A percentile compares a stretch with the other conserved stretches of the same genome.
These are phyloP conservation scores for Trichoderma endophyticum DNA, from an alignment of 2,329 filamentous ascomycete genomes.

Conservation along the genomic window DNA sequence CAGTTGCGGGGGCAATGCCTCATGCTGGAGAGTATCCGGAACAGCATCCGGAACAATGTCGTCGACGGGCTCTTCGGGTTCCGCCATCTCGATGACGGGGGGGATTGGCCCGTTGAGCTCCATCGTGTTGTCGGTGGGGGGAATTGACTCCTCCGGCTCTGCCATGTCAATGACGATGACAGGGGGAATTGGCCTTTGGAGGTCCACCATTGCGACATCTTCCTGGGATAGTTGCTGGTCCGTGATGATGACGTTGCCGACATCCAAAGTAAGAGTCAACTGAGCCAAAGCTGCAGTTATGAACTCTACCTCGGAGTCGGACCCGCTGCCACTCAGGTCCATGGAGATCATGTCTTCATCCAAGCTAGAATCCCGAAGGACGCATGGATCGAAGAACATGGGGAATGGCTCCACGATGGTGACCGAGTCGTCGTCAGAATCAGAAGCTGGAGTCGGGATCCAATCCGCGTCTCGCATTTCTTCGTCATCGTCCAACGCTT, in stretches of 20 bases:
- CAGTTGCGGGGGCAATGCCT: conserved; percentile 8
- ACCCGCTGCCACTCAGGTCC: not conserved
- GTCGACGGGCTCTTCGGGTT: conserved; percentile 2
- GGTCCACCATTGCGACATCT: conserved; percentile 8
- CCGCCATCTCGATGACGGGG: not conserved
- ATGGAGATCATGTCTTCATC: conserved; percentile 7
- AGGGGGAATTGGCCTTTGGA: conserved; percentile 7
- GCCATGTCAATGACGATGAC: conserved; percentile 1
- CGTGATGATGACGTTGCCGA: conserved; percentile 2
- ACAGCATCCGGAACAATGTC: conserved; percentile 13
- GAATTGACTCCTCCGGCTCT: not conserved
- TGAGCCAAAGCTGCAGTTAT: conserved; percentile 15
- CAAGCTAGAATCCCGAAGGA: conserved; percentile 8
- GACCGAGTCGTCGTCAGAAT: not conserved
- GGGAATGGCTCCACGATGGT: not conserved
- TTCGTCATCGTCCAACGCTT: not conserved
- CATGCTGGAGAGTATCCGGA: not conserved
- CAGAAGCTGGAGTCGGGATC: not conserved
- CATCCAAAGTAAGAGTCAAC: not conserved
- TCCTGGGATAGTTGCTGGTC: conserved; percentile 5
- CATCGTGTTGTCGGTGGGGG: conserved; percentile 7
- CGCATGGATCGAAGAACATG: not conserved
- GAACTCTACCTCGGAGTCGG: conserved; percentile 10
- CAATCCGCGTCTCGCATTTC: not conserved
- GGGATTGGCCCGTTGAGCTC: not conserved